These are phyloP conservation scores for Ceratocystis cubensis DNA, from an alignment of 2,329 filamentous ascomycete genomes.

Conservation along the genomic window DNA sequence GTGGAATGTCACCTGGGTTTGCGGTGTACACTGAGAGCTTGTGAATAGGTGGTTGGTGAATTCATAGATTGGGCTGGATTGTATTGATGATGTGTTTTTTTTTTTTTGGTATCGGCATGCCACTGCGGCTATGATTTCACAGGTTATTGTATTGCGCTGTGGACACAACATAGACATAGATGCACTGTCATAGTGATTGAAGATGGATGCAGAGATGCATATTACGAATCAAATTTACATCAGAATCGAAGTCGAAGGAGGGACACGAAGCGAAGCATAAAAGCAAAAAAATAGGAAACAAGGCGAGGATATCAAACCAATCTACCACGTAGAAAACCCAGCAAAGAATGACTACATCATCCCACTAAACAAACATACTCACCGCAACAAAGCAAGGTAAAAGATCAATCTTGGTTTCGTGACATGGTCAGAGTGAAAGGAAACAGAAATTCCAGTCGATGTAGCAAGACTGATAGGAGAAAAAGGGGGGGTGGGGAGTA, in stretches of 20 bases:
- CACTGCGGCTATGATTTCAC: not conserved
- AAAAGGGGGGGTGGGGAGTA: not conserved
- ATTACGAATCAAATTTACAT: not conserved
- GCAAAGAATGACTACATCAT: not conserved
- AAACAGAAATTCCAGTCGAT: constrained; percentile 2
- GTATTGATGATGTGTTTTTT: not conserved
- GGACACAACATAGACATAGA: not conserved
- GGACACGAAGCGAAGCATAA: not conserved
- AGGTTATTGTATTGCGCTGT: not conserved
- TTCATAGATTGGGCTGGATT: not conserved
- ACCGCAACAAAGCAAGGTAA: not conserved
- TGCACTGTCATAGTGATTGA: not conserved
- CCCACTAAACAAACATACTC: constrained; percentile 5
- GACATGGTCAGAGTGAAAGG: not conserved
- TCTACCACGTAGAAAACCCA: constrained; percentile 5
- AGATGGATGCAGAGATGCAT: not conserved
- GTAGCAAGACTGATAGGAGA: not conserved
- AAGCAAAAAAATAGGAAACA: not conserved
- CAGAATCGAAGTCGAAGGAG: not conserved
- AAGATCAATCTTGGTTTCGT: not conserved
- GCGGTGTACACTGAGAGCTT: not conserved
- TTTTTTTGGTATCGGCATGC: not conserved
- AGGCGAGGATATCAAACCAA: not conserved
- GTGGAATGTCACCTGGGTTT: constrained; percentile 7
- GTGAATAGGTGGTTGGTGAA: not conserved